These are phyloP conservation scores for Backusella australiensis DNA, from an alignment of 192 early-diverging fungal genomes.

Conservation along the genomic window DNA sequence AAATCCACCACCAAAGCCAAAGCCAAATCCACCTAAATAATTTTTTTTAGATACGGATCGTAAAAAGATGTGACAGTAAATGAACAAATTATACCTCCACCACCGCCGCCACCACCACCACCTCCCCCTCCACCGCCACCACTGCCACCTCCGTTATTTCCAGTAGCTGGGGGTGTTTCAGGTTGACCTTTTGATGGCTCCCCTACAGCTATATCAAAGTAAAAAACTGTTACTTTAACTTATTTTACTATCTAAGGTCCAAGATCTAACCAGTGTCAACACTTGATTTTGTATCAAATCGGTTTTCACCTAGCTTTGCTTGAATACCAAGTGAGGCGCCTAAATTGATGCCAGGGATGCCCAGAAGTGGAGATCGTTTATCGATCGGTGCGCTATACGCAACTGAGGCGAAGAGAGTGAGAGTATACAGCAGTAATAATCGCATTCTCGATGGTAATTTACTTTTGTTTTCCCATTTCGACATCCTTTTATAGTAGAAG, in stretches of 20 bases:
- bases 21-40: background rate
- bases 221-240: background rate
- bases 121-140: background rate
- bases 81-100: background rate
- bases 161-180: background rate
- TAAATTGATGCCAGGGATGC: background rate
- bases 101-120: background rate
- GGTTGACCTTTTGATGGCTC: background rate
- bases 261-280: background rate
- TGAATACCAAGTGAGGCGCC: background rate
- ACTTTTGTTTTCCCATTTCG: background rate
- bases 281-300: background rate
- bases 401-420: background rate
- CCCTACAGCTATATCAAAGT: background rate
- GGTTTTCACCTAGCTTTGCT: background rate
- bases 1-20: background rate
- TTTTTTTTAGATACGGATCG: background rate
- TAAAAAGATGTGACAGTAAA: background rate
- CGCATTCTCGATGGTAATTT: background rate
- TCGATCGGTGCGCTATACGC: background rate
- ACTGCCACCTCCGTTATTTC: background rate
- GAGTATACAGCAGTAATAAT: background rate
- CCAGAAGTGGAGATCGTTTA: background rate
- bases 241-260: background rate
- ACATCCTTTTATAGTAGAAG: background rate